Base-by-base conservation (phyloP, 169 alveolate genomes). In the Blepharisma undulans region DNA sequence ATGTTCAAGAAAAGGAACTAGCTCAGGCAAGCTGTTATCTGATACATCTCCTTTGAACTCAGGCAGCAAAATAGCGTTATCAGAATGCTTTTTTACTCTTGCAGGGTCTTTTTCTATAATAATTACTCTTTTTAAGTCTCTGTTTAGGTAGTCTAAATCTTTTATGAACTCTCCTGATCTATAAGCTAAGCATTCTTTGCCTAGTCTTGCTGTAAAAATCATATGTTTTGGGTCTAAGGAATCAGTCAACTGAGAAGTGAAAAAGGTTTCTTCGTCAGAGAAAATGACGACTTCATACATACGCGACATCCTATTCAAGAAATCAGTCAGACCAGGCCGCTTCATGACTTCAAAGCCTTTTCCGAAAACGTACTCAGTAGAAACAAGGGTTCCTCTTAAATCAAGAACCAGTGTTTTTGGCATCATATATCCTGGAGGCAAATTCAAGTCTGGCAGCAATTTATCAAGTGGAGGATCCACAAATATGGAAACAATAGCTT, bases 321-420 rank as follows among this genome's bases (percentile, higher is more conserved):
- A 96, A n/a, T 93, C 88, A 77, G 92, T 76, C 60, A 96, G 89
- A 10, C 98, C 98, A 27, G 96, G 96, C 82, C 98, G 89, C 87
- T 95, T 96, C 80, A 88, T 72, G 0, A 95, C 89, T 85, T 94
- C 96, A 90, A 90, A 91, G 71, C 98, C 97, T 79, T 33, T 80
- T 14, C 97, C 97, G 81, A 95, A 91, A 21, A 91, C 93, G 78
- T 94, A 94, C 30, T 93, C 95, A 22, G 96, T 88, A 36, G 93
- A 94, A 18, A 96, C 80, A 0, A 95, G 22, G 21, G 96, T 93
- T 4, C 97, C 97, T 82, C 94, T 91, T 59, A 96, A 81, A 72
- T 95, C 94, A 16, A 96, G 71, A 4, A 96, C 96, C 29, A 96
- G 59, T 14, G 98, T 96, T 84, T 96, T 96, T 14, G 98, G 98